phyloP scores from a whole-genome alignment of 2,329 filamentous ascomycete species.

The Didymella lethalis region DNA sequence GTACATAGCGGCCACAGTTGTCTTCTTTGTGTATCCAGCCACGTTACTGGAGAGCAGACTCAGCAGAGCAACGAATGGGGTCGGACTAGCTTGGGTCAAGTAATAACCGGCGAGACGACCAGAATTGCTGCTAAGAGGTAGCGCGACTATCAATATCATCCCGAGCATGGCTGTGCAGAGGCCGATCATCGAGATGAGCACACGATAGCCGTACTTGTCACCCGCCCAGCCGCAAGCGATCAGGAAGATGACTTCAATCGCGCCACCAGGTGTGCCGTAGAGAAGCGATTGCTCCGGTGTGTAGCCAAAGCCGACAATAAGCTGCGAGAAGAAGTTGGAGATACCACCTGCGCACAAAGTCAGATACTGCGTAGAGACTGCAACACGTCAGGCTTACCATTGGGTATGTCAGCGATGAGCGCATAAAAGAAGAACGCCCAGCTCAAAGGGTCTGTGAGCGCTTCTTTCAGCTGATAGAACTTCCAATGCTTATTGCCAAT shows the following conservation, averaged over 20 bases:
- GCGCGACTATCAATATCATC: constrained; percentile 69
- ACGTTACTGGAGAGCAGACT: constrained; percentile 70
- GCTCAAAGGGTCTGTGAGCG: constrained; percentile 64
- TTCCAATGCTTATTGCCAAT: constrained; percentile 76
- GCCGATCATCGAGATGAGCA: constrained; percentile 63
- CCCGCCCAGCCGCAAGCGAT: constrained; percentile 65
- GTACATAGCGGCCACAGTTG: constrained; percentile 63
- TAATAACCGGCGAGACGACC: constrained; percentile 72
- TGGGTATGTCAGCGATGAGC: constrained; percentile 64
- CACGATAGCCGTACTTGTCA: constrained; percentile 63
- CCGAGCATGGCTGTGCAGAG: constrained; percentile 65
- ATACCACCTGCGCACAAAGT: constrained; percentile 55
- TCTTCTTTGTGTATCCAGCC: constrained; percentile 67
- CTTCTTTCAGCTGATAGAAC: constrained; percentile 69
- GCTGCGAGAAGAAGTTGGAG: constrained; percentile 67
- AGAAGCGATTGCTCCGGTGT: constrained; percentile 68
- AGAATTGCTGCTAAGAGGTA: constrained; percentile 64
- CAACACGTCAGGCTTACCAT: constrained; percentile 50
- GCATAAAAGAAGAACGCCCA: constrained; percentile 69
- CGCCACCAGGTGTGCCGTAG: constrained; percentile 71
- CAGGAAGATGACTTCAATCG: constrained; percentile 68
- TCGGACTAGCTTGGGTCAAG: constrained; percentile 66
- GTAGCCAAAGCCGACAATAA: constrained; percentile 71
- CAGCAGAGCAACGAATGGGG: constrained; percentile 69
- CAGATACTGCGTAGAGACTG: neutral